Evolutionary conservation across 495 filamentous ascomycete genomes (phyloP).

Genomic region (Penicillium samsonianum): DNA sequence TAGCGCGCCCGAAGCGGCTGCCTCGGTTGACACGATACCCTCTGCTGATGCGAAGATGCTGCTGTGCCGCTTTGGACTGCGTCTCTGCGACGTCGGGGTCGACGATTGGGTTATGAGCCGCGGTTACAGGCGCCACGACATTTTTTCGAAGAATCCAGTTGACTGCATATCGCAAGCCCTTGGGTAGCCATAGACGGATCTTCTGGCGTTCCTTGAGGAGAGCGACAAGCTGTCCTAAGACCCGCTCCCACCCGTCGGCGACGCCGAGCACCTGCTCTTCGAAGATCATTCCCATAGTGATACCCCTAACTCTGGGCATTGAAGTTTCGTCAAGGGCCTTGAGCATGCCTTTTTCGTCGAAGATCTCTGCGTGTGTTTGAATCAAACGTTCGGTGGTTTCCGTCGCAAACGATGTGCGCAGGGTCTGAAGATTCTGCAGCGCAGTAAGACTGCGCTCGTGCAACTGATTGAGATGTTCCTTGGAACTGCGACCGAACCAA

Average conservation of each 20-base stretch:
- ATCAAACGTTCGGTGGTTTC: slow-evolving; percentile 32
- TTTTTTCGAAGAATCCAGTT: slow-evolving; percentile 23
- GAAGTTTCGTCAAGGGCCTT: slow-evolving; percentile 18
- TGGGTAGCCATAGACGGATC: slow-evolving; percentile 28
- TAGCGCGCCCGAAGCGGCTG: slow-evolving; percentile 23
- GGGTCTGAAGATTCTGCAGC: slow-evolving; percentile 18
- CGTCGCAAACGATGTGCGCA: slow-evolving; percentile 23
- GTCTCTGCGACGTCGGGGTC: slow-evolving; percentile 30
- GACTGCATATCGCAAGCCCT: slow-evolving; percentile 28
- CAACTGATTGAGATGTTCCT: slow-evolving; percentile 22
- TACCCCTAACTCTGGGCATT: slow-evolving; percentile 19
- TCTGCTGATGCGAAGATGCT: slow-evolving; percentile 33
- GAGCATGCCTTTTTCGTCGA: slow-evolving; percentile 28
- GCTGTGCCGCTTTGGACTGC: slow-evolving; percentile 30
- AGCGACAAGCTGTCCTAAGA: slow-evolving; percentile 22
- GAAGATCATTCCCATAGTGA: slow-evolving; percentile 32
- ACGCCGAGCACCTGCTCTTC: slow-evolving; percentile 34
- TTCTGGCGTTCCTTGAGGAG: slow-evolving; percentile 29
- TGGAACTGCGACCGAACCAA: slow-evolving; percentile 29
- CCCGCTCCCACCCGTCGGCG: slow-evolving; percentile 23
- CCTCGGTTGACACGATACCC: slow-evolving; percentile 29
- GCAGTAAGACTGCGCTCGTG: slow-evolving; percentile 15
- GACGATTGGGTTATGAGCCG: slow-evolving; percentile 8
- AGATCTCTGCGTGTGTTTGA: slow-evolving; percentile 27
- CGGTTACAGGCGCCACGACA: slow-evolving; percentile 22